Base-by-base conservation (phyloP, 257 asterid genomes). In the Phtheirospermum japonicum region DNA sequence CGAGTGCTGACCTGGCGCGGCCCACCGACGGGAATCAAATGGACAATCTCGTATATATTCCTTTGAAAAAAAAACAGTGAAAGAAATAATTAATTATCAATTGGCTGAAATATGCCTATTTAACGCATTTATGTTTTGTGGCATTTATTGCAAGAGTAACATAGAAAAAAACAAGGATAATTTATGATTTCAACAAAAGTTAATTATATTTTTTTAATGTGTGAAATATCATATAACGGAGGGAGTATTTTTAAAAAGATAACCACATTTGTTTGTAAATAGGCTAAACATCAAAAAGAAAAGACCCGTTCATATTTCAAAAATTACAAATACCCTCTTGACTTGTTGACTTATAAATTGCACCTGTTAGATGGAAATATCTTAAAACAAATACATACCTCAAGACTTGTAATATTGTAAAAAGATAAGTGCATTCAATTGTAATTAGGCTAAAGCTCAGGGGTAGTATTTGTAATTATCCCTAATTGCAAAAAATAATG, bases 21-120 rank as follows among this genome's bases (percentile, higher is more conserved):
- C 77, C 99, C 99, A 93, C 39, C 86, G 81, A 32, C 96, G 87
- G 14, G 95, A 88, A 57, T 87, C 94, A 69, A 85, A 93, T 62
- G 99, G 73, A 32, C 76, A 69, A 71, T 87, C 97, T 53, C 82
- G 87, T 67, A 93, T 71, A 53, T 87, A 93, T 46, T 77, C 82
- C 97, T 88, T 63, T 53, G 64, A 16, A 63, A 13, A 48, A 55
- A 18, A 37, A 55, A 46, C 48, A 37, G 52, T 54, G 52, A 64
- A 49, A 23, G 1, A 23, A 23, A 1, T 23, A 23, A 3, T 23
- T 23, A 23, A 1, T 23, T 23, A 23, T 23, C 3, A 23, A 23
- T 23, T 23, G 1, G 1, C 28, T 23, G 28, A 23, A 23, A 23
- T 23, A 23, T 3, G 3, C 28, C 28, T 23, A 23, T 3, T 23